phyloP scores from a whole-genome alignment of 1,284 basidiomycete genomes.

The Ustilago cynodontis region DNA sequence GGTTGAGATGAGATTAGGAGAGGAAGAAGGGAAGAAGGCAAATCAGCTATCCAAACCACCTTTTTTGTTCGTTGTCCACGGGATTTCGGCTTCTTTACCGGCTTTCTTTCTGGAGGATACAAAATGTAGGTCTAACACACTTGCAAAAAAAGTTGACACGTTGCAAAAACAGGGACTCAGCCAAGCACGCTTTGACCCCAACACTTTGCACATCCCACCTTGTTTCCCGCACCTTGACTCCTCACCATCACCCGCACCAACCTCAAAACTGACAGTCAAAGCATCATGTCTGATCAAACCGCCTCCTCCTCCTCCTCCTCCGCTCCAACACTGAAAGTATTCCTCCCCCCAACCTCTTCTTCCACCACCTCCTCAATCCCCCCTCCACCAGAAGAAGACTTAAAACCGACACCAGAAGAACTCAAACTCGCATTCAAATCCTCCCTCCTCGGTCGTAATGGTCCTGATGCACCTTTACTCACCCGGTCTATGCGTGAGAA shows the following conservation, averaged over 20 bases:
- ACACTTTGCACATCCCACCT: not conserved
- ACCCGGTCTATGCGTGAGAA: constrained; percentile 79
- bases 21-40: no score
- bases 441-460: constrained; percentile 76
- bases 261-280: not conserved
- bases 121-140: constrained; percentile 28
- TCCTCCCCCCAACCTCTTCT: constrained; percentile 21
- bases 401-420: constrained; percentile 80
- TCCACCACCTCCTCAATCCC: not conserved
- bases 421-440: constrained; percentile 78
- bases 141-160: constrained; percentile 2
- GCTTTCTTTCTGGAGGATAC: no score
- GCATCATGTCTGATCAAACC: not conserved
- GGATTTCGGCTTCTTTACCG: no score
- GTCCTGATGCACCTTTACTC: constrained; percentile 82
- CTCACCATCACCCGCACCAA: not conserved
- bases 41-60: no score
- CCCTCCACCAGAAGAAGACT: constrained; percentile 36
- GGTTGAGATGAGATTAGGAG: no score
- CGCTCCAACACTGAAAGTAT: constrained; percentile 8
- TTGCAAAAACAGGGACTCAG: constrained; percentile 3
- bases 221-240: not conserved
- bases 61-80: no score
- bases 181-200: constrained; percentile 12
- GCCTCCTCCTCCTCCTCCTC: constrained; percentile 3